Evolutionary conservation across 1,284 basidiomycete species (phyloP), one percentile per base, ranked within the genome.

Genomic region (Veloporphyrellus conicus): DNA sequence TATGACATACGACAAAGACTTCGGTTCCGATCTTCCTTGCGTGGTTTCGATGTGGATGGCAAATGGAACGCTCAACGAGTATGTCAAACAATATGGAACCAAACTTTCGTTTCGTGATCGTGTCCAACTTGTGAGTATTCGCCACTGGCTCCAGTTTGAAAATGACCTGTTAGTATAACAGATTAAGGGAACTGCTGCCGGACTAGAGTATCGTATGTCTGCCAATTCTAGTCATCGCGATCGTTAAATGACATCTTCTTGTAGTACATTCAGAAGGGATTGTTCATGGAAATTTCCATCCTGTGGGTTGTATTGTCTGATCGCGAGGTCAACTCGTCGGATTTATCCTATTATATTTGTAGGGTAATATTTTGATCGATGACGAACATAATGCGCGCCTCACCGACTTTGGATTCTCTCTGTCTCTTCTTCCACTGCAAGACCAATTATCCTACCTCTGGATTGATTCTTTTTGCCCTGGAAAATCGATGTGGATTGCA

Each of bases 41-140:
- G 41, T 52, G 38, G 50, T 51, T 29, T 36, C 49, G 10, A 18
- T 7, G 43, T 52, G 50, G 50, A 52, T 52, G 50, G 22, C 50
- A 12, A 9, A 20, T 25, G 50, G 44, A 28, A 53, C 50, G 2
- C 50, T 52, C 8, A 9, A 1, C 14, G 25, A 43, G 5, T 47
- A 40, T 28, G 31, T 48, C 23, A 32, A 9, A 16, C 8, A 14
- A 11, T 6, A n/a, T 27, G 32, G 8, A 8, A 8, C 4, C 1
- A 5, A 2, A 6, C 38, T 22, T 10, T 20, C 36, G 2, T 4
- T 40, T 3, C 14, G 18, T 14, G 16, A 7, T 27, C 49, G 49
- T 6, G 27, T 50, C 23, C 25, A 6, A 28, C 50, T 52, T 1
- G 50, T 51, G 33, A 42, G 38, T 35, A 15, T 16, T 12, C 18